A percentile compares a stretch with the other conserved stretches of the same genome.
These are phyloP conservation scores for Linnemannia exigua DNA, from an alignment of 192 early-diverging fungal species.

Conservation along the genomic window DNA sequence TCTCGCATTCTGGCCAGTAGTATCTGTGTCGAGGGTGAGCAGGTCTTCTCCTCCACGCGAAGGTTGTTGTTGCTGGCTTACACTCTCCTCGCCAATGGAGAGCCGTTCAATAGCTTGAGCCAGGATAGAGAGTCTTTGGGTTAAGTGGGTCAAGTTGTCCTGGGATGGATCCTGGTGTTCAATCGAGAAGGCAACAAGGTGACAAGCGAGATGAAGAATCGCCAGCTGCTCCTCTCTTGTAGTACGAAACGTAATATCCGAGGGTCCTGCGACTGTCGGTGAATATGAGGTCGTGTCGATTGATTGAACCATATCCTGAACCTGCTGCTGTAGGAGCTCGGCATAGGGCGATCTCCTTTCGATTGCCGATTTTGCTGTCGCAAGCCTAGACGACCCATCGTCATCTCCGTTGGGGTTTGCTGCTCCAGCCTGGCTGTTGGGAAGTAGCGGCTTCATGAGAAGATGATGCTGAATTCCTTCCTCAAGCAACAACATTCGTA, in stretches of 20 bases:
- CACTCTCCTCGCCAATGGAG: neutral
- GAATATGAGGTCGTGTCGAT: neutral
- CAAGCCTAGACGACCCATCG: neutral
- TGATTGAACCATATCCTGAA: constrained; percentile 47
- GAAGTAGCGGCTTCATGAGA: neutral
- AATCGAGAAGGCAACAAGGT: constrained; percentile 40
- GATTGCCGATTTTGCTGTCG: neutral
- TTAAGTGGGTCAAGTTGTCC: neutral
- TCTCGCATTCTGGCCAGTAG: neutral
- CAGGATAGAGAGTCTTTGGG: constrained; percentile 27
- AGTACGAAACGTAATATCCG: neutral
- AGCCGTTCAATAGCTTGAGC: constrained; percentile 31
- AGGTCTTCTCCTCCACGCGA: neutral
- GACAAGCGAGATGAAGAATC: constrained; percentile 24
- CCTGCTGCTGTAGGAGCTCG: constrained; percentile 41
- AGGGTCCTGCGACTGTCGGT: neutral
- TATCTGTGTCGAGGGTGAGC: constrained; percentile 5
- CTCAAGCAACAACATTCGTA: constrained; percentile 37
- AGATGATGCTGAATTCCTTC: constrained; percentile 26
- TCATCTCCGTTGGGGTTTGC: neutral
- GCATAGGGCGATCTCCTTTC: constrained; percentile 33
- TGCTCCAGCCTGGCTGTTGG: neutral
- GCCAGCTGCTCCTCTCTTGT: constrained; percentile 32
- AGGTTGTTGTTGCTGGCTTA: neutral
- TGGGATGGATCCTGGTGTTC: constrained; percentile 11